Percentiles rank a stretch among this genome's conserved stretches.
Conservation (phyloP, 23 red algal species). For the Gracilaria domingensis region DNA sequence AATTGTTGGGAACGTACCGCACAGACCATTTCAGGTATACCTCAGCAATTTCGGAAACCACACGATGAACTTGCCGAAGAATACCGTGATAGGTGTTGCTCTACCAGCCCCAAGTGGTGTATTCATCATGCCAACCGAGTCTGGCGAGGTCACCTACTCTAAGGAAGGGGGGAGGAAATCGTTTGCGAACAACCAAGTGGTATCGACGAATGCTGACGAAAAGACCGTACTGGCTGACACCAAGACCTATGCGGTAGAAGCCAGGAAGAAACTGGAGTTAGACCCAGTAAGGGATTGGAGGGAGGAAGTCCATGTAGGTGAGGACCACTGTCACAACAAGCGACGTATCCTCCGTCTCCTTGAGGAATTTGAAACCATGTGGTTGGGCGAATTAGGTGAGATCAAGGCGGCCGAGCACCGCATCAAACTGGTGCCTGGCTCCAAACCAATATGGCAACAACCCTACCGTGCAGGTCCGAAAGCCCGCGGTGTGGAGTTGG, state of each 20-base stretch:
- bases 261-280: background rate
- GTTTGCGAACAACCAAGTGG: too few species aligned
- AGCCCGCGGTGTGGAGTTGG: too few species aligned
- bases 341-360: too few species aligned
- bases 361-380: background rate
- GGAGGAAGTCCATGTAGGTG: too few species aligned
- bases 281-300: too few species aligned
- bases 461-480: background rate
- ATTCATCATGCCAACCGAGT: background rate
- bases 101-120: background rate
- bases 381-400: background rate
- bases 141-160: too few species aligned
- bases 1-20: background rate
- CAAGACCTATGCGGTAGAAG: background rate
- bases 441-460: background rate
- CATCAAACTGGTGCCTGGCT: background rate
- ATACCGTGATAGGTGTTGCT: background rate
- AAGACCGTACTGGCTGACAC: too few species aligned
- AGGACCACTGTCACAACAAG: too few species aligned
- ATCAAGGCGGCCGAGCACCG: background rate
- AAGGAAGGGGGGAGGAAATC: too few species aligned
- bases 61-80: constrained; percentile 1
- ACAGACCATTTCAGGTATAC: background rate
- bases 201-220: too few species aligned
- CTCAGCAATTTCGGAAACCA: background rate